Evolutionary conservation across 495 filamentous ascomycete species (phyloP).

Genomic region (Penicillium canescens): DNA sequence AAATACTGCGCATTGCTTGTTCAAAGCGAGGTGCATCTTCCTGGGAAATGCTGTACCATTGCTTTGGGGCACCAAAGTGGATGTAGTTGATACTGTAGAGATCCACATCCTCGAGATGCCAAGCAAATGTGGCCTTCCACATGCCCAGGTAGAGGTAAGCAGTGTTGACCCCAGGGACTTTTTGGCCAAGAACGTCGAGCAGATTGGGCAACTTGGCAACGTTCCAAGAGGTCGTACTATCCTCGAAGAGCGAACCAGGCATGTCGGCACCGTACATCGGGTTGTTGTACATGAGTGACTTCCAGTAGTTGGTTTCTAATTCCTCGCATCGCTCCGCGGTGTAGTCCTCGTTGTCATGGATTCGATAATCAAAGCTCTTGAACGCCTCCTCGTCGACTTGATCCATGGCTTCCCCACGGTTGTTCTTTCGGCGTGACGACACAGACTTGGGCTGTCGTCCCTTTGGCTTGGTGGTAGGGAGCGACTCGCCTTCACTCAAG

Average conservation of each 20-base stretch:
- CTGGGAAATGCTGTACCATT: conserved; percentile 99
- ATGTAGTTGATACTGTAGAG: conserved; percentile 99
- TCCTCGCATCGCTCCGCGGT: conserved; percentile 90
- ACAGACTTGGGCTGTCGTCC: conserved; percentile 60
- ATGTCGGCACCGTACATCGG: conserved; percentile 97
- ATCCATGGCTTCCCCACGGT: conserved; percentile 67
- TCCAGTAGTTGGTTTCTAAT: conserved; percentile 93
- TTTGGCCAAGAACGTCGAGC: conserved; percentile 90
- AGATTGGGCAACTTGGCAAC: conserved; percentile 91
- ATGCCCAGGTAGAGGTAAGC: conserved; percentile 98
- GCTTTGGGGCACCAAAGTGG: conserved; percentile 97
- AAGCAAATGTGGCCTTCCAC: conserved; percentile 99
- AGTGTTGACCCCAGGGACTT: conserved; percentile 96
- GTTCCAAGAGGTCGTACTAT: conserved; percentile 84
- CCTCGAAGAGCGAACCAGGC: conserved; percentile 93
- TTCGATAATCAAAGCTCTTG: conserved; percentile 83
- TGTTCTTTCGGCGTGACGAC: conserved; percentile 74
- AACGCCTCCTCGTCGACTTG: conserved; percentile 83
- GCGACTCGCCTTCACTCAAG: conserved; percentile 51
- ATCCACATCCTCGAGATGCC: conserved; percentile 98
- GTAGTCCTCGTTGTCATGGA: conserved; percentile 79
- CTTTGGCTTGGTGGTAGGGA: conserved; percentile 45
- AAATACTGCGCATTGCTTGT: conserved; percentile 91
- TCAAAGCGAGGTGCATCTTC: conserved; percentile 93
- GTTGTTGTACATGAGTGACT: conserved; percentile 88